phyloP scores from a whole-genome alignment of 148 eudicot species.

The Vaccinium corymbosum region DNA sequence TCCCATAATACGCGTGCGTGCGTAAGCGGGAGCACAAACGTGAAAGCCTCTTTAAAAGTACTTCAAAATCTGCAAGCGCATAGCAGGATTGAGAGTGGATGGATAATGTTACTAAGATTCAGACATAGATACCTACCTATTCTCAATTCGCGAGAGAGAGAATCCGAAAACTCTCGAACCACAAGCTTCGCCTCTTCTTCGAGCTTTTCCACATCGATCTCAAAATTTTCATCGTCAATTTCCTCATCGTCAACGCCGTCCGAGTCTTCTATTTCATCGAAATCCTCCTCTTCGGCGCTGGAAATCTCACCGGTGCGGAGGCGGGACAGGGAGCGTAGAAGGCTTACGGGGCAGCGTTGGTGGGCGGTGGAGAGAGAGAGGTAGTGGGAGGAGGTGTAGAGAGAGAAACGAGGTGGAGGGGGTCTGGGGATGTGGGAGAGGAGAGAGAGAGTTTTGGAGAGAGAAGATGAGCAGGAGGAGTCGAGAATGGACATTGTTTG shows the following conservation, averaged over 20 bases:
- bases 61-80: too few relatives aligned
- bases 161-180: constrained; percentile 50
- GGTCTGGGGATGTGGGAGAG: neutral
- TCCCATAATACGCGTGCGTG: too few relatives aligned
- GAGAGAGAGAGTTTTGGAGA: constrained; percentile 15
- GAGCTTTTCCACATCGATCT: constrained; percentile 56
- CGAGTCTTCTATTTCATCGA: neutral
- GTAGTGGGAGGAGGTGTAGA: constrained; percentile 24
- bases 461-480: constrained; percentile 13
- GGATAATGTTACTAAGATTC: too few relatives aligned
- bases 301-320: constrained; percentile 1
- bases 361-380: constrained; percentile 18
- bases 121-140: constrained; percentile 56
- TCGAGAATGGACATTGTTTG: constrained; percentile 19
- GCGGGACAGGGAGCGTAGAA: constrained; percentile 25
- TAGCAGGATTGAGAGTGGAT: too few relatives aligned
- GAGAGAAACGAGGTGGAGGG: constrained; percentile 17
- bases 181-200: constrained; percentile 61
- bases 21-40: too few relatives aligned
- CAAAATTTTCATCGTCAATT: constrained; percentile 22
- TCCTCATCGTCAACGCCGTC: constrained; percentile 18
- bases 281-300: constrained; percentile 15
- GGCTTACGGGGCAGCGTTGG: constrained; percentile 14
- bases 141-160: constrained; percentile 51
- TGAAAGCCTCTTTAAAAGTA: too few relatives aligned